phyloP scores from a whole-genome alignment of 2,329 filamentous ascomycete species.

The Akanthomyces lecanii region DNA sequence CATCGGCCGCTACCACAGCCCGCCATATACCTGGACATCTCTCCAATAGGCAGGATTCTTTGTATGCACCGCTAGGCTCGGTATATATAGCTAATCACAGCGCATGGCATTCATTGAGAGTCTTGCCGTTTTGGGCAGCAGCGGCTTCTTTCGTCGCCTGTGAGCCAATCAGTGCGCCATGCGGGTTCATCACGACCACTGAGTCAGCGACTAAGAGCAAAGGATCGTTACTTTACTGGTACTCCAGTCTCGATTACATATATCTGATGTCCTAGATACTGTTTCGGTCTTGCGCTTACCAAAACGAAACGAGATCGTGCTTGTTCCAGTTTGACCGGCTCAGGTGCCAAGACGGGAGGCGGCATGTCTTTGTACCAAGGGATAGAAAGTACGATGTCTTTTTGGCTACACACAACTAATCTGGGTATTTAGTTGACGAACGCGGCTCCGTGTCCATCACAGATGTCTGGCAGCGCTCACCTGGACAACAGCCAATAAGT shows the following conservation, averaged over 20 bases:
- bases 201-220: not conserved
- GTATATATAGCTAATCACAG: not conserved
- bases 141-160: not conserved
- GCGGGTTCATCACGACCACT: not conserved
- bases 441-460: not conserved
- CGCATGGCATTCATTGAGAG: not conserved
- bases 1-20: too few species aligned
- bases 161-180: constrained; percentile 9
- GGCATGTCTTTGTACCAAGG: not conserved
- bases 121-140: not conserved
- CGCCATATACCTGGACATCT: not conserved
- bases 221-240: not conserved
- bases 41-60: not conserved
- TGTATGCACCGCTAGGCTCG: not conserved
- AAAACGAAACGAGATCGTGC: not conserved
- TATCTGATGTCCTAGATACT: not conserved
- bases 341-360: not conserved
- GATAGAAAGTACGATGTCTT: not conserved
- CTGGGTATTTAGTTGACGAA: not conserved
- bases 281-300: not conserved
- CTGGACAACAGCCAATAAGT: not conserved
- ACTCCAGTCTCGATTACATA: not conserved
- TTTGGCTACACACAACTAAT: not conserved
- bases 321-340: not conserved
- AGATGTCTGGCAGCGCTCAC: not conserved